These are phyloP conservation scores for Aureobasidium vineae DNA, from an alignment of 2,329 filamentous ascomycete genomes.

Conservation along the genomic window DNA sequence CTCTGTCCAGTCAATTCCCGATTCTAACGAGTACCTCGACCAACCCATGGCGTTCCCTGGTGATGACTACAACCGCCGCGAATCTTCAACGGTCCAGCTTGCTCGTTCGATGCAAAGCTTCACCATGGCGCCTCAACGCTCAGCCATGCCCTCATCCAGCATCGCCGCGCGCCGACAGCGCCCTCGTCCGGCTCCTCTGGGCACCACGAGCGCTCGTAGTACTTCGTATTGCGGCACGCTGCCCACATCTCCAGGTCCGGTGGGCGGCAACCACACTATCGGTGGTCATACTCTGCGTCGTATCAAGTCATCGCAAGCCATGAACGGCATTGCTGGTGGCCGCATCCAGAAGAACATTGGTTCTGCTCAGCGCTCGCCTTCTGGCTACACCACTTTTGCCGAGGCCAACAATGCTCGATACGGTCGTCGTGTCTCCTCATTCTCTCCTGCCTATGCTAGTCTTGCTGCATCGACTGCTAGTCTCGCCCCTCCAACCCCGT, in stretches of 20 bases:
- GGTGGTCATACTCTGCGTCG: constrained; percentile 46
- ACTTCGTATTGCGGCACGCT: constrained; percentile 45
- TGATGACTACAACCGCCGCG: constrained; percentile 36
- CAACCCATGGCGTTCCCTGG: constrained; percentile 37
- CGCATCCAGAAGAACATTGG: constrained; percentile 49
- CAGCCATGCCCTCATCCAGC: constrained; percentile 37
- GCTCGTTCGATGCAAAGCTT: constrained; percentile 41
- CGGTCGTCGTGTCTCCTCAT: constrained; percentile 41
- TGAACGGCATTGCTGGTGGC: constrained; percentile 44
- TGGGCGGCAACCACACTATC: constrained; percentile 45
- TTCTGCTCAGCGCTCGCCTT: constrained; percentile 50
- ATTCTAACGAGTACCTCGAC: constrained; percentile 29
- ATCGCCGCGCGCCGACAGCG: constrained; percentile 45
- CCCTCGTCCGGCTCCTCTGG: constrained; percentile 43
- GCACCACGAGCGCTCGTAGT: constrained; percentile 43
- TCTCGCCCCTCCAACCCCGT: constrained; percentile 50
- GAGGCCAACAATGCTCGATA: constrained; percentile 48
- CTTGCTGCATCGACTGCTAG: constrained; percentile 37
- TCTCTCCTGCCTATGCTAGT: constrained; percentile 37
- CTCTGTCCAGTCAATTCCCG: constrained; percentile 26
- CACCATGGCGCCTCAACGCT: constrained; percentile 37
- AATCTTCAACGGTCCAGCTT: constrained; percentile 37
- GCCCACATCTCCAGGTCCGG: constrained; percentile 41
- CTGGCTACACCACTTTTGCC: constrained; percentile 48
- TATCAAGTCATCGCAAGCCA: constrained; percentile 50